Evolutionary conservation across 148 eudicot genomes (phyloP).

Genomic region (Rhododendron ovatum): DNA sequence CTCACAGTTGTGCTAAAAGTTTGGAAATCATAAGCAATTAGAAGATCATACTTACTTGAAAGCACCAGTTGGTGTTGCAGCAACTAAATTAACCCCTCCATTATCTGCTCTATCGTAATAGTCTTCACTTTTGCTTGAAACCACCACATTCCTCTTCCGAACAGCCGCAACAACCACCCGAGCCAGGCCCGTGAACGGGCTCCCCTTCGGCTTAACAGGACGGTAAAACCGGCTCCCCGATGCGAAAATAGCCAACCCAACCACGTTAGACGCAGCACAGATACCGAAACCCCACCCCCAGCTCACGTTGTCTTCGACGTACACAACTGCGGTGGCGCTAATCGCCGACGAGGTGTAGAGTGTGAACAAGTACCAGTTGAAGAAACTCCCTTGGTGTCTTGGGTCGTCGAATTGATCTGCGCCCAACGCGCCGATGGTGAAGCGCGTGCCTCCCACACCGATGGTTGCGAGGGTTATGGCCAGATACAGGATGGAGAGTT

Average conservation of each 20-base stretch:
- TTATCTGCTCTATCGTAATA: constrained; percentile 13
- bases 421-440: constrained; percentile 39
- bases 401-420: constrained; percentile 32
- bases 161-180: constrained; percentile 34
- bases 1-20: too few relatives aligned
- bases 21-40: background rate
- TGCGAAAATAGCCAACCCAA: constrained; percentile 28
- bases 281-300: constrained; percentile 39
- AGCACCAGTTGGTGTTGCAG: constrained; percentile 20
- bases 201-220: constrained; percentile 26
- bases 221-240: constrained; percentile 29
- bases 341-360: constrained; percentile 15
- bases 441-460: constrained; percentile 43
- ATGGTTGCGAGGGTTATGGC: constrained; percentile 25
- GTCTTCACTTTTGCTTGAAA: constrained; percentile 18
- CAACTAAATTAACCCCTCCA: background rate
- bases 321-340: constrained; percentile 32
- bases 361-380: constrained; percentile 37
- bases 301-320: constrained; percentile 37
- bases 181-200: constrained; percentile 34
- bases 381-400: constrained; percentile 30
- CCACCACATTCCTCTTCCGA: constrained; percentile 24
- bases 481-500: constrained; percentile 21
- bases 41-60: constrained; percentile 26
- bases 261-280: constrained; percentile 16